Conservation (phyloP, 129 eudicot genomes). For the Calendula officinalis region DNA sequence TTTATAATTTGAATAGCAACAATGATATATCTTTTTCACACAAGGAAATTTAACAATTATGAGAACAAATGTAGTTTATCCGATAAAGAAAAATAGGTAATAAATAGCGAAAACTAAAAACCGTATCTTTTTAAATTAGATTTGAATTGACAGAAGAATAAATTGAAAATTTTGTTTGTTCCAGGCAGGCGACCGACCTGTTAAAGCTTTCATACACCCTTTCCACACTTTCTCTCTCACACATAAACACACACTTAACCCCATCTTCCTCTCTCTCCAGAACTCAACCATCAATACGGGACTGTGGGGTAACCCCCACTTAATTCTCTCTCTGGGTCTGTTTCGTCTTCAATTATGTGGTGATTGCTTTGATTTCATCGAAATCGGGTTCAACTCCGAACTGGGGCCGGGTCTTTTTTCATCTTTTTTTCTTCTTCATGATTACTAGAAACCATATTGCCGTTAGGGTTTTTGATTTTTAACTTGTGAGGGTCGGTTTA, state of each 20-base stretch:
- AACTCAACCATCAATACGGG: constrained; percentile 25
- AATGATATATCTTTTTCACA: no score
- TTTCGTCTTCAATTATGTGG: constrained; percentile 5
- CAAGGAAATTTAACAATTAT: no score
- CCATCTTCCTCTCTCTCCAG: constrained; percentile 18
- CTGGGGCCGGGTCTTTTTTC: no score
- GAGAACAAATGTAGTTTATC: neutral
- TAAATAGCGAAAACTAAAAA: constrained; percentile 11
- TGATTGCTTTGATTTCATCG: neutral
- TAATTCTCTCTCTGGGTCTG: constrained; percentile 2
- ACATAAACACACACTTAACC: neutral
- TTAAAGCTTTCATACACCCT: constrained; percentile 28
- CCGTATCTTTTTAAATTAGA: constrained; percentile 22
- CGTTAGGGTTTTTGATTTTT: no score
- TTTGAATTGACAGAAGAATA: constrained; percentile 26
- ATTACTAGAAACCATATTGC: no score
- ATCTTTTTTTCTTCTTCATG: no score
- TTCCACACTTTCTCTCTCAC: constrained; percentile 22
- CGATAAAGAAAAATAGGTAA: no score
- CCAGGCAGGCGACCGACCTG: constrained; percentile 45
- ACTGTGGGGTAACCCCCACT: constrained; percentile 8
- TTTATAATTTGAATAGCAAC: no score
- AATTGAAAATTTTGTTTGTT: constrained; percentile 13
- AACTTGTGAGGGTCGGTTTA: no score
- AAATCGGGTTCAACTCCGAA: neutral